These are phyloP conservation scores for Ehretia macrophylla DNA, from an alignment of 257 asterid species.

Conservation along the genomic window DNA sequence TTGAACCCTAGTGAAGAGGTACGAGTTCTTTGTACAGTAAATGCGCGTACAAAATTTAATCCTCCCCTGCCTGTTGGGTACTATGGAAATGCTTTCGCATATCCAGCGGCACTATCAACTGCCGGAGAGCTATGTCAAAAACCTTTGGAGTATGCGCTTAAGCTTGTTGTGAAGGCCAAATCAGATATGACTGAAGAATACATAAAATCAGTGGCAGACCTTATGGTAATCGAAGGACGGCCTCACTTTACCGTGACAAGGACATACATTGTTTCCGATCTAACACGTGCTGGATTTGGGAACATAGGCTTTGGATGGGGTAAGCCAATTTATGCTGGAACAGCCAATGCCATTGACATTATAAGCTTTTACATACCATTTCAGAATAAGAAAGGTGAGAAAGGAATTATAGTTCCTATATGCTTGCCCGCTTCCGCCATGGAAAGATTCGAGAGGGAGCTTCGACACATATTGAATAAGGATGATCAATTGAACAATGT, in stretches of 20 bases:
- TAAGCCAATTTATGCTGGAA: constrained; percentile 2
- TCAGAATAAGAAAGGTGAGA: not conserved
- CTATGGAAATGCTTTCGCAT: not conserved
- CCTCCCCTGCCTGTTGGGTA: too few species aligned
- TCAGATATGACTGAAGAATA: constrained; percentile 1
- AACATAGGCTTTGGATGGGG: constrained; percentile 13
- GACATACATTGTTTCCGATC: constrained; percentile 5
- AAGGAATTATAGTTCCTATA: constrained; percentile 4
- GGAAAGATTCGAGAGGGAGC: constrained; percentile 4
- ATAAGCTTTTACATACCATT: not conserved
- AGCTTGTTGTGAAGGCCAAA: constrained; percentile 4
- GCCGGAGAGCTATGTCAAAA: constrained; percentile 2
- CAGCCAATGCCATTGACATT: not conserved
- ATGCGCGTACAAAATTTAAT: constrained; percentile 2
- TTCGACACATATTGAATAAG: too few species aligned
- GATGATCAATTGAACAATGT: too few species aligned
- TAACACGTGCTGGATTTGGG: not conserved
- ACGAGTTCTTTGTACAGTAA: constrained; percentile 9
- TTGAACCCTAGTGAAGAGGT: constrained; percentile 4
- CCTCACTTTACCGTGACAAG: constrained; percentile 4
- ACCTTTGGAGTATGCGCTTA: constrained; percentile 5
- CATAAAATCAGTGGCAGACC: not conserved
- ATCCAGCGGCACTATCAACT: not conserved
- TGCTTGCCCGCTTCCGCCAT: constrained; percentile 7
- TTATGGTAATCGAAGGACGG: constrained; percentile 5